Evolutionary conservation across 148 eudicot genomes (phyloP), one percentile per base, ranked within the genome.

Genomic region (Bassia scoparia): DNA sequence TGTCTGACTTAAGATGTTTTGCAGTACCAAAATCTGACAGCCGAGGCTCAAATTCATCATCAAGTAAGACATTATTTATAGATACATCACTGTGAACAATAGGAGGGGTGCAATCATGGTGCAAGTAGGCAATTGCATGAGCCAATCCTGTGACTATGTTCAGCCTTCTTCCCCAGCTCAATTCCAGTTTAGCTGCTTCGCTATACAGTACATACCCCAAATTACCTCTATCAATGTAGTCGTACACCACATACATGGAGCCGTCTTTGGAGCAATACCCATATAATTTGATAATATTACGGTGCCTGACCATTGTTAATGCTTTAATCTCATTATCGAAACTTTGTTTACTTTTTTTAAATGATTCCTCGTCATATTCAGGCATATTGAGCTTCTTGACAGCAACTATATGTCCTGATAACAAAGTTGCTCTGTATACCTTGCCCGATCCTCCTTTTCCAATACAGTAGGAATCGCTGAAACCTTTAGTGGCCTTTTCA

Each of bases 11-110:
- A 61, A 87, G 76, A 52, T 86, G 64, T 67, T 78, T 89, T 9
- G 93, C 89, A 5, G 93, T 89, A 60, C 97, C 97, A 79, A 89
- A 91, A 81, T 91, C 97, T 11, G 97, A 84, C 20, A 90, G 84
- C 35, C 82, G 72, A 8, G 96, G 87, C 84, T 85, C 97, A 38
- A 79, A 84, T 34, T 79, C 87, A 34, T 73, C 59, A 55, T 84
- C 97, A 15, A 90, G 84, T 62, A 90, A 72, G 58, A 90, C 77
- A 62, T 90, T 90, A 52, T 83, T 87, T 30, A 77, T 60, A 7
- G 97, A 79, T 35, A 88, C 80, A 61, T 90, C 97, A 15, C 93
- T 81, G 43, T 90, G 97, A 21, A 90, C 88, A 35, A 90, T 84
- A 3, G 88, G 77, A 3, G 81, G 61, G 73, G 82, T 61, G 78